A percentile compares a stretch with the other conserved stretches of the same genome.
phyloP scores from a whole-genome alignment of 768 basidiomycete species.

The Dacryopinax primogenitus region DNA sequence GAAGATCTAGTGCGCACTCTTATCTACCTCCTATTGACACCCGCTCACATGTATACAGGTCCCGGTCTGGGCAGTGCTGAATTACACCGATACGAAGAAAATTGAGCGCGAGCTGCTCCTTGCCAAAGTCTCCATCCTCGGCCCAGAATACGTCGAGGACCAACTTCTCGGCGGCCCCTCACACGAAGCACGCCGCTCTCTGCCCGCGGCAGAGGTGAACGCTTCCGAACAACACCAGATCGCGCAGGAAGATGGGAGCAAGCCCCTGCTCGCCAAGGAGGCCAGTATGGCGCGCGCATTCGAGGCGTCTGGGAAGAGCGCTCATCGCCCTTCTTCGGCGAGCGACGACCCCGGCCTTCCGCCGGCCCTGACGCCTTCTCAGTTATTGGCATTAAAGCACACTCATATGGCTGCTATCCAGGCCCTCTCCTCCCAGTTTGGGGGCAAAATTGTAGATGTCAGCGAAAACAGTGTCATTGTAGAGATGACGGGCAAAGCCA shows the following conservation, averaged over 20 bases:
- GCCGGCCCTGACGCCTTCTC: conserved; percentile 49
- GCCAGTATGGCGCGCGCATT: conserved; percentile 34
- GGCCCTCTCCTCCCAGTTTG: conserved; percentile 73
- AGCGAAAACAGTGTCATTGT: conserved; percentile 91
- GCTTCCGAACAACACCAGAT: conserved; percentile 17
- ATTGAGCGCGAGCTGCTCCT: conserved; percentile 90
- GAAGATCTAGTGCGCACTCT: conserved; percentile 70
- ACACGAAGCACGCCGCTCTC: conserved; percentile 50
- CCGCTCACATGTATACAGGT: conserved; percentile 41
- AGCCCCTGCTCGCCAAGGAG: not conserved
- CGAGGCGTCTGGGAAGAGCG: conserved; percentile 32
- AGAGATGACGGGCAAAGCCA: conserved; percentile 86
- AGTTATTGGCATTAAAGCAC: conserved; percentile 81
- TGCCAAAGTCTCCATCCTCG: conserved; percentile 92
- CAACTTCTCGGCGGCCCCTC: conserved; percentile 78
- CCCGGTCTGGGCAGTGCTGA: conserved; percentile 97
- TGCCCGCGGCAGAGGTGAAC: conserved; percentile 16
- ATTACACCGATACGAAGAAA: conserved; percentile 85
- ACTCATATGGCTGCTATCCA: conserved; percentile 80
- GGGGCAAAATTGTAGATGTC: conserved; percentile 86
- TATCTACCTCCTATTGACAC: not conserved
- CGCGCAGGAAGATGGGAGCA: conserved; percentile 19
- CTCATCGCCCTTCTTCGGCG: conserved; percentile 29
- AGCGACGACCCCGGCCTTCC: conserved; percentile 21
- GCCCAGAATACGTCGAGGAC: conserved; percentile 90